Base-by-base conservation (phyloP, 176 grass and related monocot genomes). In the Rhynchospora tenuis region DNA sequence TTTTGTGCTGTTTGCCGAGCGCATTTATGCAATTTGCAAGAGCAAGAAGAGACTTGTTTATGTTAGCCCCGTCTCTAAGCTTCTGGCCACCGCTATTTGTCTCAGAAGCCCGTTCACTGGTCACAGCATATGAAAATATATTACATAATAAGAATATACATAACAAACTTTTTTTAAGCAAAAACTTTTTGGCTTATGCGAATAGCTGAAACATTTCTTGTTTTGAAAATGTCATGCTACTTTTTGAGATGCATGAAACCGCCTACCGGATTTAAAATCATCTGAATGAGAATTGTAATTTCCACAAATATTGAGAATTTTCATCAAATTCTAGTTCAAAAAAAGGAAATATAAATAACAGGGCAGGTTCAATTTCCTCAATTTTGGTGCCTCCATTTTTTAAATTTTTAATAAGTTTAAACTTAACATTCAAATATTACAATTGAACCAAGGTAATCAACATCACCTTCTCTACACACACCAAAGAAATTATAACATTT, bases 11-110 rank as follows among this genome's bases (percentile, higher is more conserved):
- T 87, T 99, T 99, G 56, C 96, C 96, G 54, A 99, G 96, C 67
- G 96, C 93, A 89, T 99, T 99, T 73, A 99, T 99, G 81, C 96
- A 99, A 83, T 95, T 99, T 85, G 96, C 96, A 73, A 99, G 87
- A 27, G 93, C 96, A 83, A 99, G 93, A 77, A 99, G 91, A 77
- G 96, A 99, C 15, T 82, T 81, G 44, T 99, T 99, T 68, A 99
- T 99, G 80, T 99, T 99, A 5, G 96, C 96, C 78, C 96, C 96
- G 73, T 99, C 96, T 91, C 96, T 95, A 69, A 99, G 84, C 83
- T 99, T 99, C 87, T 99, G 93, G 24, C 96, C 96, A n/a, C 47
- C 87, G 59, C 89, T 99, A 85, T 95, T 93, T 47, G 96, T 99
- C 85, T 99, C 96, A 67, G 96, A 84, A 27, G 96, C 91, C 88